Conservation (phyloP, 2,329 filamentous ascomycete species). For the Coniochaeta sp. region DNA sequence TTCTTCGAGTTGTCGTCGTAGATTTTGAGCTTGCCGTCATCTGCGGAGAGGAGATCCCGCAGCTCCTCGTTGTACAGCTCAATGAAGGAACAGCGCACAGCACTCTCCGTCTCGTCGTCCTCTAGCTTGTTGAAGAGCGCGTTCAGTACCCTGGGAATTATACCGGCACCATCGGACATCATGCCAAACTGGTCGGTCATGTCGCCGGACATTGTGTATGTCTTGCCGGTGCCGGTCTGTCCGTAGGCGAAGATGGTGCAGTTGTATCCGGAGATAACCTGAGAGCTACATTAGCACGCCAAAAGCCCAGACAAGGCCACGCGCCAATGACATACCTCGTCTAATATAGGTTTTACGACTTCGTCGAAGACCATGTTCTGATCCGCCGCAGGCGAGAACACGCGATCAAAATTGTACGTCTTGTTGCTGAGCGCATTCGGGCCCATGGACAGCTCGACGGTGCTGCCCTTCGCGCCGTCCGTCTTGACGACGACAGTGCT, state of each 20-base stretch:
- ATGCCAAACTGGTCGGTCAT: constrained; percentile 84
- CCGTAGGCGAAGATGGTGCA: constrained; percentile 99
- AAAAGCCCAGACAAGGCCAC: neutral
- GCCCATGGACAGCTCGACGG: constrained; percentile 84
- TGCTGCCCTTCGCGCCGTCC: constrained; percentile 79
- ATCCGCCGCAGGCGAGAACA: constrained; percentile 91
- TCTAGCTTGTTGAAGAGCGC: constrained; percentile 82
- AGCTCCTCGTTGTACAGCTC: constrained; percentile 98
- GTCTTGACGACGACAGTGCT: constrained; percentile 87
- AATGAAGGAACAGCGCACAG: constrained; percentile 96
- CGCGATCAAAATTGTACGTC: constrained; percentile 92
- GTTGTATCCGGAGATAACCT: constrained; percentile 94
- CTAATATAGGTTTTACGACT: constrained; percentile 84
- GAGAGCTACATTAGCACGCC: constrained; percentile 3
- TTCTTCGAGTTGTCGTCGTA: constrained; percentile 86
- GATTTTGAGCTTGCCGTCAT: constrained; percentile 87
- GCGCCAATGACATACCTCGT: constrained; percentile 59
- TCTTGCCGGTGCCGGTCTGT: constrained; percentile 96
- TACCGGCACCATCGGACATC: constrained; percentile 85
- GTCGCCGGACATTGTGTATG: constrained; percentile 98
- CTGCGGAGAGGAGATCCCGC: constrained; percentile 75
- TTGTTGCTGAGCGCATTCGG: constrained; percentile 91
- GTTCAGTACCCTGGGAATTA: constrained; percentile 86
- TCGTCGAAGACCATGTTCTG: constrained; percentile 94
- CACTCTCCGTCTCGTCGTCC: constrained; percentile 69